A percentile compares a stretch with the other conserved stretches of the same genome.
These are phyloP conservation scores for Candida schatavii DNA, from an alignment of 805 yeast species.

Conservation along the genomic window DNA sequence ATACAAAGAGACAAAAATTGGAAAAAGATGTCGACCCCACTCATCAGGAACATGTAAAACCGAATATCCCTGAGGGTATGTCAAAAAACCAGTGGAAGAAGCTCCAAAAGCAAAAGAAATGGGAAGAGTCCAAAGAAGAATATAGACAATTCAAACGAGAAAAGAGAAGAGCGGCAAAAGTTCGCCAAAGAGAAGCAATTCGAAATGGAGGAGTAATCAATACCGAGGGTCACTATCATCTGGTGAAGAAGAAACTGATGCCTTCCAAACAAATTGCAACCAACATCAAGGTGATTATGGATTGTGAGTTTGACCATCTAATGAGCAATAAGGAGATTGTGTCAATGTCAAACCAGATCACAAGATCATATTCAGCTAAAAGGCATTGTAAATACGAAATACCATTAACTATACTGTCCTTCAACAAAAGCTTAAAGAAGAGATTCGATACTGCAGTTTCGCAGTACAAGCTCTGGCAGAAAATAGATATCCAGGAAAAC, in stretches of 20 bases:
- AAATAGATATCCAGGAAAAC: slow-evolving; percentile 48
- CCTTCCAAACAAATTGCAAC: slow-evolving; percentile 45
- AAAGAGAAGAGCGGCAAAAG: slow-evolving; percentile 43
- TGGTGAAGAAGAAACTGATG: slow-evolving; percentile 29
- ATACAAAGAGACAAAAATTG: background rate
- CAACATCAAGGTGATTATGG: slow-evolving; percentile 62
- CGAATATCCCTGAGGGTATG: slow-evolving; percentile 73
- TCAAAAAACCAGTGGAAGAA: slow-evolving; percentile 84
- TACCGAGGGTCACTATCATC: slow-evolving; percentile 17
- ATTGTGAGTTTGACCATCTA: slow-evolving; percentile 86
- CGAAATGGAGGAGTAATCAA: slow-evolving; percentile 13
- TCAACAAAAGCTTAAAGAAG: slow-evolving; percentile 60
- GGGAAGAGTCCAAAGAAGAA: slow-evolving; percentile 65
- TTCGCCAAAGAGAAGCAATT: slow-evolving; percentile 20
- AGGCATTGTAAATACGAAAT: slow-evolving; percentile 58
- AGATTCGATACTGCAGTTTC: slow-evolving; percentile 65
- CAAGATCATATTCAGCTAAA: slow-evolving; percentile 78
- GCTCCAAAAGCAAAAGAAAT: slow-evolving; percentile 51
- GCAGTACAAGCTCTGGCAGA: slow-evolving; percentile 67
- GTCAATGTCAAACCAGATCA: slow-evolving; percentile 75
- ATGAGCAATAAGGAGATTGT: slow-evolving; percentile 74
- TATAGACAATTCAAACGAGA: slow-evolving; percentile 53
- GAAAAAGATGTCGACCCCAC: background rate
- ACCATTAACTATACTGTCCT: slow-evolving; percentile 58
- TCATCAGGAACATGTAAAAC: background rate